Evolutionary conservation across 371 early-diverging fungal species (phyloP).

Genomic region (Apophysomyces ossiformis): DNA sequence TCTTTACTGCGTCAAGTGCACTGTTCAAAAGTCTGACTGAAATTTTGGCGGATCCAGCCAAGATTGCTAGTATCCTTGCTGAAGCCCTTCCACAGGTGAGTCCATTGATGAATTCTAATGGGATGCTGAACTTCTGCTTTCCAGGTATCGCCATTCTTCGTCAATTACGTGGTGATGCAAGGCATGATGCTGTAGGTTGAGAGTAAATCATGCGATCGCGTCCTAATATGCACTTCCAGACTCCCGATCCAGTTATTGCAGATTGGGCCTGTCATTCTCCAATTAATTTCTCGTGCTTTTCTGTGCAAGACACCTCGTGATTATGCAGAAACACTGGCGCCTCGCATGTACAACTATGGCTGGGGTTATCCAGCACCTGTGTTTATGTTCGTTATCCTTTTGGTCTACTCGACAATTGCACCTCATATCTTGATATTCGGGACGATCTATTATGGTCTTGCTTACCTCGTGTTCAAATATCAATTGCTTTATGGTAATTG

Average conservation of each 20-base stretch:
- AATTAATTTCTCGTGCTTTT: constrained; percentile 50
- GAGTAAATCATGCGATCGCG: not conserved
- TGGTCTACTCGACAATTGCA: constrained; percentile 83
- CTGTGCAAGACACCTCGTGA: constrained; percentile 73
- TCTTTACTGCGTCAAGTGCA: constrained; percentile 82
- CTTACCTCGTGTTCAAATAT: constrained; percentile 80
- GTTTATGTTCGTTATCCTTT: constrained; percentile 75
- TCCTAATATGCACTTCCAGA: constrained; percentile 16
- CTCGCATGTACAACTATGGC: constrained; percentile 71
- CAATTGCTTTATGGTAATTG: constrained; percentile 64
- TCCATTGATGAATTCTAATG: not conserved
- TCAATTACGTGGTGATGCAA: constrained; percentile 65
- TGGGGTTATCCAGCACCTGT: constrained; percentile 72
- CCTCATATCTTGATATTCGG: constrained; percentile 81
- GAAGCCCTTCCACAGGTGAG: constrained; percentile 64
- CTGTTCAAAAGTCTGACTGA: constrained; percentile 75
- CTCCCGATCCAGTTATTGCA: constrained; percentile 70
- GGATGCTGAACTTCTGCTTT: constrained; percentile 5
- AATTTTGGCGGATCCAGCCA: constrained; percentile 68
- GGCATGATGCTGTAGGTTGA: constrained; percentile 60
- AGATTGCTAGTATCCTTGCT: constrained; percentile 74
- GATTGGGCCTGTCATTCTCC: constrained; percentile 61
- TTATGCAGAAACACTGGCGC: constrained; percentile 66
- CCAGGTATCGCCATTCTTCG: constrained; percentile 67
- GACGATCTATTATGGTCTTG: constrained; percentile 72